Evolutionary conservation across 2,329 filamentous ascomycete genomes (phyloP).

Genomic region (Phialemonium atrogriseum): DNA sequence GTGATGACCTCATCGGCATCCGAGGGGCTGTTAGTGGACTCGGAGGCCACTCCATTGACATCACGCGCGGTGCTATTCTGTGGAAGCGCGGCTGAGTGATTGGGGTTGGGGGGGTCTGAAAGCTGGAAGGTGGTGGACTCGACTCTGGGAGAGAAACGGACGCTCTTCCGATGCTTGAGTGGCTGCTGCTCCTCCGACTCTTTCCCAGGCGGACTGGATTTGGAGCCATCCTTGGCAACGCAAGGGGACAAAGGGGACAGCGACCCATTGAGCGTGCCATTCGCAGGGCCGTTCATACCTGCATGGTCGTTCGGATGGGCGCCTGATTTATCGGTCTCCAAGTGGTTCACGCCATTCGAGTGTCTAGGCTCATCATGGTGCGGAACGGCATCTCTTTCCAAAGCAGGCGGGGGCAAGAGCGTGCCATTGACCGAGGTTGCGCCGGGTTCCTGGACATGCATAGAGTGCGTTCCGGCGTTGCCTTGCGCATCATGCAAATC

Average conservation of each 20-base stretch:
- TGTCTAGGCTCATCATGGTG: too few species aligned
- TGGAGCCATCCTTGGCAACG: conserved; percentile 2
- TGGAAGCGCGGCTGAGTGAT: conserved; percentile 6
- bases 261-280: conserved; percentile 5
- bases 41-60: background rate
- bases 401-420: too few species aligned
- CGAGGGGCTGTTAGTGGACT: too few species aligned
- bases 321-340: too few species aligned
- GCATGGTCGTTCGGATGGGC: background rate
- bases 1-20: too few species aligned
- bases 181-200: conserved; percentile 7
- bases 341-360: too few species aligned
- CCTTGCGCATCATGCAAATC: background rate
- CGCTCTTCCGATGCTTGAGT: conserved; percentile 49
- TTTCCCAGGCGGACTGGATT: conserved; percentile 1
- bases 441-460: too few species aligned
- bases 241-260: conserved; percentile 5
- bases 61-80: conserved; percentile 8
- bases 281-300: conserved; percentile 8
- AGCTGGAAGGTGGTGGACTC: conserved; percentile 53
- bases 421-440: too few species aligned
- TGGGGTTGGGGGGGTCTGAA: conserved; percentile 42
- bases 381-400: too few species aligned
- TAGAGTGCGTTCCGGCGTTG: too few species aligned
- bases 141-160: conserved; percentile 61